Percentiles rank a stretch among this genome's conserved stretches.
phyloP scores from a whole-genome alignment of 345 rosid genomes.

The Salix suchowensis region DNA sequence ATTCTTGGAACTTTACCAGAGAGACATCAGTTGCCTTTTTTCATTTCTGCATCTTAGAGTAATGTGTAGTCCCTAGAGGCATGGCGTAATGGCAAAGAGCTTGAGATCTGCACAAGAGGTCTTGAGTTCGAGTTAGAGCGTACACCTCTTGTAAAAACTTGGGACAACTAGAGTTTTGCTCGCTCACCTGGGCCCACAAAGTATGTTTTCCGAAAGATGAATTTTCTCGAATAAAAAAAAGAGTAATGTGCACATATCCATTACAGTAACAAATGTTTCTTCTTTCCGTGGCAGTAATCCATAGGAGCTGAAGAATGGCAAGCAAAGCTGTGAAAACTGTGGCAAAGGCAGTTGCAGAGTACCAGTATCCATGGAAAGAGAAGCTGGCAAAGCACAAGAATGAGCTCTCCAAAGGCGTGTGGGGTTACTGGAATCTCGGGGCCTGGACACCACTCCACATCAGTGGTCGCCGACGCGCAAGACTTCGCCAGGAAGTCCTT shows the following conservation, averaged over 20 bases:
- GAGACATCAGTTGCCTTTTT: not conserved
- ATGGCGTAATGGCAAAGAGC: too few species aligned
- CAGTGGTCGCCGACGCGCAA: slow-evolving; percentile 78
- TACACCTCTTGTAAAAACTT: too few species aligned
- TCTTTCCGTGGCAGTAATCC: not conserved
- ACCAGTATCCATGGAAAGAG: slow-evolving; percentile 80
- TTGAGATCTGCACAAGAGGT: too few species aligned
- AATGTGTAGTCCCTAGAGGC: not conserved
- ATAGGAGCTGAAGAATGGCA: slow-evolving; percentile 43
- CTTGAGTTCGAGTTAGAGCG: too few species aligned
- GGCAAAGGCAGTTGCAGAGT: slow-evolving; percentile 47
- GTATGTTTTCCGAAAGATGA: accelerated
- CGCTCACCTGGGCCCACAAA: too few species aligned
- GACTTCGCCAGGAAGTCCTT: slow-evolving; percentile 83
- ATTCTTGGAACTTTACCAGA: not conserved
- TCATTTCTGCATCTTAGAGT: not conserved
- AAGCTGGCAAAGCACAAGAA: slow-evolving; percentile 63
- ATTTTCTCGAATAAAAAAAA: too few species aligned
- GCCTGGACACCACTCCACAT: slow-evolving; percentile 88
- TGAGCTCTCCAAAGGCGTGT: slow-evolving; percentile 78
- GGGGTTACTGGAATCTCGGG: slow-evolving; percentile 93
- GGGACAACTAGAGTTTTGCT: too few species aligned
- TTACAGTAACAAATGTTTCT: not conserved
- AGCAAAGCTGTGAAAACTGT: slow-evolving; percentile 63
- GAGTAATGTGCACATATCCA: not conserved